Percentiles rank a stretch among this genome's conserved stretches.
These are phyloP conservation scores for Austropuccinia psidii DNA, from an alignment of 1,284 basidiomycete species.

Conservation along the genomic window DNA sequence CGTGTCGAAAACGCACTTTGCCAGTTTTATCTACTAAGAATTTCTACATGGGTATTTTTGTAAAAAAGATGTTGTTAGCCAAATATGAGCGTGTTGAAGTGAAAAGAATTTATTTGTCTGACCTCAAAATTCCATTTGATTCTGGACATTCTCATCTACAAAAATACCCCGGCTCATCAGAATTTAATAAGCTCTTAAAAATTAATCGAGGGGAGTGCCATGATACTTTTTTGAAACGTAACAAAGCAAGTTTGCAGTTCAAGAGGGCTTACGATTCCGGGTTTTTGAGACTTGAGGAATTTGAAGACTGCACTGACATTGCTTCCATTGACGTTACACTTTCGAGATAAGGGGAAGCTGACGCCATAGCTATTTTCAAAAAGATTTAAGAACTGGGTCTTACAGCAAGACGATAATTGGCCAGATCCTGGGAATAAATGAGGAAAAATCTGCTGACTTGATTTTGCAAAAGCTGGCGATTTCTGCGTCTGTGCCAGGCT, in stretches of 20 bases:
- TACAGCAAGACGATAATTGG: not conserved
- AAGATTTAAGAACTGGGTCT: not conserved
- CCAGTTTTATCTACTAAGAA: conserved; percentile 28
- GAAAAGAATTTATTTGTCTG: not conserved
- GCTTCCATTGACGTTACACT: conserved; percentile 35
- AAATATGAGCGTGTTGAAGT: not conserved
- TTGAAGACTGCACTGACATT: not conserved
- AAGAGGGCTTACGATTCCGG: conserved; percentile 6
- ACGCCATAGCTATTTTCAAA: conserved; percentile 23
- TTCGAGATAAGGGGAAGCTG: conserved; percentile 9
- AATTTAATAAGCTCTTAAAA: not conserved
- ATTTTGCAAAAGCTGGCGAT: conserved; percentile 25
- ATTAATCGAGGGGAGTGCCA: not conserved
- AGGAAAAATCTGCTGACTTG: conserved; percentile 3
- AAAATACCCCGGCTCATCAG: no score
- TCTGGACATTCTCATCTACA: conserved; percentile 12
- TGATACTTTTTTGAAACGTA: not conserved
- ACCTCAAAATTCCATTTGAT: conserved; percentile 38
- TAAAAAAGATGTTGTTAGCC: not conserved
- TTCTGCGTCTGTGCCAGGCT: conserved; percentile 23
- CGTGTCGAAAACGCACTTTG: conserved; percentile 27
- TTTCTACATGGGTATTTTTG: conserved; percentile 5
- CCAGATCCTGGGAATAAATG: not conserved
- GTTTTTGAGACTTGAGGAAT: conserved; percentile 23
- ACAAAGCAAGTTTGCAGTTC: not conserved